These are phyloP conservation scores for Trichocladium antarcticum DNA, from an alignment of 495 filamentous ascomycete genomes.

Conservation along the genomic window DNA sequence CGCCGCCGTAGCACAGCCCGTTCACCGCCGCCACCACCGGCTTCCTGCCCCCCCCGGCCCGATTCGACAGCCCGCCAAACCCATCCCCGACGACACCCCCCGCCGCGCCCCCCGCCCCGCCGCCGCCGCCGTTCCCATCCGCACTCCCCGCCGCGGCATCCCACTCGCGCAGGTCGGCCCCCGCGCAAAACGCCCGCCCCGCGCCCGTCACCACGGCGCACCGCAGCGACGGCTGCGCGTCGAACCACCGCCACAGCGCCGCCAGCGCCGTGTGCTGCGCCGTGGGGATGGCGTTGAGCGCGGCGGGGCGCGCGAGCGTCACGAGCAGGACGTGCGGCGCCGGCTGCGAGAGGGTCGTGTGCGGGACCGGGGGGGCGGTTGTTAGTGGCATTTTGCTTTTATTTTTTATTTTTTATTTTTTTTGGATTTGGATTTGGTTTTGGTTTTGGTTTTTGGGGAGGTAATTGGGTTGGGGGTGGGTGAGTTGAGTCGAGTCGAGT, in stretches of 20 bases:
- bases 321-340: slow-evolving; percentile 46
- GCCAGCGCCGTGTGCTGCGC: slow-evolving; percentile 43
- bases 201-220: slow-evolving; percentile 48
- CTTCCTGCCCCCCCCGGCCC: slow-evolving; percentile 44
- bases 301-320: slow-evolving; percentile 48
- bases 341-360: slow-evolving; percentile 45
- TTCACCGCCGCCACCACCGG: slow-evolving; percentile 75
- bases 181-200: slow-evolving; percentile 46
- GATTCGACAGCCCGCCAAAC: slow-evolving; percentile 41
- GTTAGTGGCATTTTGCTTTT: not conserved
- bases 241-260: slow-evolving; percentile 47
- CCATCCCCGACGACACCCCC: too few relatives aligned
- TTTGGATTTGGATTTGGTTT: too few relatives aligned
- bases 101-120: too few relatives aligned
- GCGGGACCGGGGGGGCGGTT: slow-evolving; percentile 10
- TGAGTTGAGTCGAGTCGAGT: too few relatives aligned
- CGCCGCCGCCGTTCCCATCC: not conserved
- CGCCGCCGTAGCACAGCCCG: slow-evolving; percentile 63
- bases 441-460: too few relatives aligned
- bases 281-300: slow-evolving; percentile 48
- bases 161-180: slow-evolving; percentile 47
- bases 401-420: not conserved
- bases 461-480: not conserved
- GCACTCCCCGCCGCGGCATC: slow-evolving; percentile 6
- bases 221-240: slow-evolving; percentile 43